Base-by-base conservation (phyloP, 1,284 basidiomycete genomes). In the Cutaneotrichosporon spelunceum region DNA sequence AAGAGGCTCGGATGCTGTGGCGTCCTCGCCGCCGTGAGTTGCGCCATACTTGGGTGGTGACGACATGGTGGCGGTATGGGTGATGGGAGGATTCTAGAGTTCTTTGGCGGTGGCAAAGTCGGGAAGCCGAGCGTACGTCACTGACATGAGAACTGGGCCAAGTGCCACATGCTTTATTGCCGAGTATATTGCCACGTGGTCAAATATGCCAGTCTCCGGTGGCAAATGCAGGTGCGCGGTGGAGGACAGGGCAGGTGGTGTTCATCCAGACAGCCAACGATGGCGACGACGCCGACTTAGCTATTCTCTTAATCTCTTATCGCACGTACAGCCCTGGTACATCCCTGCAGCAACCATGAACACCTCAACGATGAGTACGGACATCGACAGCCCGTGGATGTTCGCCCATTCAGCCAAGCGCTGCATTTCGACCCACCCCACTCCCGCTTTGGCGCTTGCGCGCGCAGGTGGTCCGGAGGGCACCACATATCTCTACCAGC, bases 381-480 rank as follows among this genome's bases (percentile, higher is more conserved):
- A 49, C 24, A 21, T 21, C 47, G 55, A 60, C 45, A 24, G 23
- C 6, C 57, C 64, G 42, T 66, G 64, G 64, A 61, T 62, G 61
- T 59, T 65, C 60, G 48, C 60, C 61, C 63, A 71, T 68, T 33
- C 30, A 11, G 54, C 72, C 66, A 34, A 62, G 63, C 11, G 53
- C 54, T 57, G 59, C 58, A 27, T 60, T 59, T 56, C 71, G 49
- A 62, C 57, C 26, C 60, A 13, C 61, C 19, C 24, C 16, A 36
- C 36, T 16, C 61, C 64, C 4, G 73, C 73, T 10, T 63, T 79
- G 10, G 78, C 78, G 4, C 68, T 79, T 44, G 78, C 78, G 26
- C 67, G 78, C 47, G 68, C 72, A 4, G 76, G 74, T 21, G 78
- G 78, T 5, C 48, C 62, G 19, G 76, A 72, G 45, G 76, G 76